Evolutionary conservation across 768 basidiomycete species (phyloP), one percentile per base, ranked within the genome.

Genomic region (Lactarius quietus): DNA sequence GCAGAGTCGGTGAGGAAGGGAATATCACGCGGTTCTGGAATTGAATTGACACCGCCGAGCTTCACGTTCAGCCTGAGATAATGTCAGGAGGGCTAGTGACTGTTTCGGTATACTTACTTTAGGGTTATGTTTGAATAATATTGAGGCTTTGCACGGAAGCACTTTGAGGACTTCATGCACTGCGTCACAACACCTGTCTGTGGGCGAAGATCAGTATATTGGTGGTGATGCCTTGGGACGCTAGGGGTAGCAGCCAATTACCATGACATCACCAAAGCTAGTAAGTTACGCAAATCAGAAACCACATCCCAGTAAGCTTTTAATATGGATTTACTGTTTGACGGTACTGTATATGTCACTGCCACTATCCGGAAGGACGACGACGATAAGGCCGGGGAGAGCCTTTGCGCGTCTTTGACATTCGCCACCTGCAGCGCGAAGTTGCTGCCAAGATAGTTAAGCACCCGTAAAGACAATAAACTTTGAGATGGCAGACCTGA

Each of bases 61-160:
- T 93, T 93, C 23, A 91, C 91, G 66, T 93, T 93, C 69, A 93
- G 81, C 73, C 90, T 93, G 65, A 28, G 41, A 59, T 62, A 64
- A 29, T 26, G 63, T 65, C 38, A 57, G 39, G 62, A 6, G 7
- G 26, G 17, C 57, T 31, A 33, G 29, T 10, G 43, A 62, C 17
- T 31, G 18, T 26, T 28, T 39, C 33, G 52, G 41, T 28, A 10
- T 14, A 75, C 86, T 69, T 61, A 90, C 90, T 93, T 93, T 35
- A 93, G 74, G 69, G 84, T 86, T 7, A 92, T 87, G 66, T 93
- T 93, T 0, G 91, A 90, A 65, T 81, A 93, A 70, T 92, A 93
- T 68, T 93, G 92, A 0, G 83, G 75, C 65, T 86, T 91, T 0
- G 88, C 90, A 5, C 82, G 77, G 68, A 76, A 81, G 71, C 88